Evolutionary conservation across 2,329 filamentous ascomycete species (phyloP).

Genomic region (Aspergillus sp.): DNA sequence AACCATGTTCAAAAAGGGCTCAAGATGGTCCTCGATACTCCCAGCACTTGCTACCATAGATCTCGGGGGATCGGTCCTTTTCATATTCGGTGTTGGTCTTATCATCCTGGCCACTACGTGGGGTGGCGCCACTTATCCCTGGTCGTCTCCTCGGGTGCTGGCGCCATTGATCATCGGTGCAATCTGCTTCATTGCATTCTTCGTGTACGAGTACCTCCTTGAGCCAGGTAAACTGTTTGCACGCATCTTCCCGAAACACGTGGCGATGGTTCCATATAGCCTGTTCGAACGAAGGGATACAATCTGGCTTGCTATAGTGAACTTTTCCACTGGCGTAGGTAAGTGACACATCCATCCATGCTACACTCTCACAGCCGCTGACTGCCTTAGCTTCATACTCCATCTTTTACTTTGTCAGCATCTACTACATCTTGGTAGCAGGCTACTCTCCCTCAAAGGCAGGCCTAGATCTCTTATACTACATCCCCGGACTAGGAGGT

Average conservation of each 20-base stretch:
- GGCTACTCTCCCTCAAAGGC: slow-evolving; percentile 54
- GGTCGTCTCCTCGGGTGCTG: slow-evolving; percentile 54
- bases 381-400: slow-evolving; percentile 44
- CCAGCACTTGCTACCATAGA: slow-evolving; percentile 59
- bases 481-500: slow-evolving; percentile 64
- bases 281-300: slow-evolving; percentile 62
- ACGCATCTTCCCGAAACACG: slow-evolving; percentile 55
- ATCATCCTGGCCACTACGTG: slow-evolving; percentile 59
- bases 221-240: slow-evolving; percentile 52
- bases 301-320: slow-evolving; percentile 62
- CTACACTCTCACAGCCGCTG: not conserved
- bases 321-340: slow-evolving; percentile 60
- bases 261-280: slow-evolving; percentile 65
- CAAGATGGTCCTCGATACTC: slow-evolving; percentile 40
- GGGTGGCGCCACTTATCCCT: slow-evolving; percentile 57
- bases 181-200: slow-evolving; percentile 46
- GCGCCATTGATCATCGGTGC: slow-evolving; percentile 52
- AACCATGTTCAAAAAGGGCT: slow-evolving; percentile 43
- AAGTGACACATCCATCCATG: slow-evolving; percentile 24
- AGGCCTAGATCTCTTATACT: slow-evolving; percentile 63
- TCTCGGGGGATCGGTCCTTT: slow-evolving; percentile 58
- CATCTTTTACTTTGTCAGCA: slow-evolving; percentile 68
- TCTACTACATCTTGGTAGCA: slow-evolving; percentile 68
- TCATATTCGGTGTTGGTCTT: slow-evolving; percentile 57
- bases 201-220: slow-evolving; percentile 59